A percentile compares a stretch with the other conserved stretches of the same genome.
These are phyloP conservation scores for Pichia sporocuriosa DNA, from an alignment of 805 yeast genomes.

Conservation along the genomic window DNA sequence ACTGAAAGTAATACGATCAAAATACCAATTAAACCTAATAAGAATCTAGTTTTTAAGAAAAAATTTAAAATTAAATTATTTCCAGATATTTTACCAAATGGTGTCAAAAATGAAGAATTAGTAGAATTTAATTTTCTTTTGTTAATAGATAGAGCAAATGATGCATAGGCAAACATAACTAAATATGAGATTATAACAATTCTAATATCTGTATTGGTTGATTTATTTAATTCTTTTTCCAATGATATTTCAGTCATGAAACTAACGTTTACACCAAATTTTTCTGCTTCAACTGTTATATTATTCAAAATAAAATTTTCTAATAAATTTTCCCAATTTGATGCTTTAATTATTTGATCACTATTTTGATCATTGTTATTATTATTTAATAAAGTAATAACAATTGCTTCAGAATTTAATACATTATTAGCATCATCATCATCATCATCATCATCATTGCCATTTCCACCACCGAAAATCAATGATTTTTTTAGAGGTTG, in stretches of 20 bases:
- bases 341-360: conserved; percentile 33
- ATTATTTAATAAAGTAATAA: conserved; percentile 63
- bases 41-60: conserved; percentile 52
- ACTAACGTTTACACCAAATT: conserved; percentile 52
- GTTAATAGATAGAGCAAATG: conserved; percentile 49
- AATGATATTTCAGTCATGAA: conserved; percentile 81
- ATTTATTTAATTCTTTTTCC: conserved; percentile 75
- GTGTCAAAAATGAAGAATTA: conserved; percentile 5
- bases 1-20: conserved; percentile 76
- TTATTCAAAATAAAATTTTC: conserved; percentile 43
- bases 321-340: conserved; percentile 67
- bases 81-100: conserved; percentile 7
- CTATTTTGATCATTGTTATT: conserved; percentile 43
- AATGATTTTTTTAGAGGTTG: conserved; percentile 76
- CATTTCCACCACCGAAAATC: conserved; percentile 54
- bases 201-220: conserved; percentile 70
- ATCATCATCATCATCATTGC: too few relatives aligned
- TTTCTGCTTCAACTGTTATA: conserved; percentile 41
- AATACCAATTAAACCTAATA: conserved; percentile 80
- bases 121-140: background rate
- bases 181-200: conserved; percentile 71
- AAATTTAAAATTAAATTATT: conserved; percentile 10
- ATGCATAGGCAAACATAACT: conserved; percentile 82
- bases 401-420: conserved; percentile 61
- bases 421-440: too few relatives aligned